Evolutionary conservation across 2,329 filamentous ascomycete species (phyloP).

Genomic region (Colletotrichum chrysophilum): DNA sequence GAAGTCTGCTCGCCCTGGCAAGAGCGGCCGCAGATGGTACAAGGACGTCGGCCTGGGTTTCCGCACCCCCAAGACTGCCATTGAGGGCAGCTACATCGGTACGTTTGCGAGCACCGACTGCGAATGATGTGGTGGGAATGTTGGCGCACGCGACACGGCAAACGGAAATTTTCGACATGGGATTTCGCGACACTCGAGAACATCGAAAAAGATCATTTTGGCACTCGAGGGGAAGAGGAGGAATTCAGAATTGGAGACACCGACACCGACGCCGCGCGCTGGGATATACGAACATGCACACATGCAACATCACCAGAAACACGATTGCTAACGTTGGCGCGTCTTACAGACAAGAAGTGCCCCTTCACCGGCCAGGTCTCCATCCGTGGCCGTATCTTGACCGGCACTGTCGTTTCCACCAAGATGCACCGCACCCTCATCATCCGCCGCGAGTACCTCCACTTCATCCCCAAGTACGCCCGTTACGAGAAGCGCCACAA

Average conservation of each 20-base stretch:
- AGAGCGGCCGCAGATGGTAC: constrained; percentile 93
- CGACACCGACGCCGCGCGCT: background rate
- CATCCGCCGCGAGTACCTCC: constrained; percentile 99
- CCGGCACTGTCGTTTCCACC: constrained; percentile 98
- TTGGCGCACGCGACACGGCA: background rate
- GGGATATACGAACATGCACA: background rate
- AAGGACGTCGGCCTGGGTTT: constrained; percentile 99
- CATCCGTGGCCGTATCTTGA: constrained; percentile 99
- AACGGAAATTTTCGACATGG: background rate
- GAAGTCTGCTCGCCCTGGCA: constrained; percentile 84
- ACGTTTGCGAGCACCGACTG: constrained; percentile 55
- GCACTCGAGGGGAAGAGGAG: background rate
- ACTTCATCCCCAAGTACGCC: constrained; percentile 99
- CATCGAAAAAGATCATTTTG: background rate
- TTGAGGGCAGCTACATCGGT: constrained; percentile 99
- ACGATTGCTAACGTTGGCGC: constrained; percentile 11
- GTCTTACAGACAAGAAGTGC: constrained; percentile 95
- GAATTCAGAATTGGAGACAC: background rate
- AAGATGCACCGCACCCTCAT: constrained; percentile 99
- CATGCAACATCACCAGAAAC: background rate
- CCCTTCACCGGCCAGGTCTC: constrained; percentile 99
- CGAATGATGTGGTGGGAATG: background rate
- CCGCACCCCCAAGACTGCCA: constrained; percentile 97
- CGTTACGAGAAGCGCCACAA: constrained; percentile 99
- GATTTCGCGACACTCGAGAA: background rate